These are phyloP conservation scores for Chrysosporium queenslandicum DNA, from an alignment of 2,329 filamentous ascomycete genomes.

Conservation along the genomic window DNA sequence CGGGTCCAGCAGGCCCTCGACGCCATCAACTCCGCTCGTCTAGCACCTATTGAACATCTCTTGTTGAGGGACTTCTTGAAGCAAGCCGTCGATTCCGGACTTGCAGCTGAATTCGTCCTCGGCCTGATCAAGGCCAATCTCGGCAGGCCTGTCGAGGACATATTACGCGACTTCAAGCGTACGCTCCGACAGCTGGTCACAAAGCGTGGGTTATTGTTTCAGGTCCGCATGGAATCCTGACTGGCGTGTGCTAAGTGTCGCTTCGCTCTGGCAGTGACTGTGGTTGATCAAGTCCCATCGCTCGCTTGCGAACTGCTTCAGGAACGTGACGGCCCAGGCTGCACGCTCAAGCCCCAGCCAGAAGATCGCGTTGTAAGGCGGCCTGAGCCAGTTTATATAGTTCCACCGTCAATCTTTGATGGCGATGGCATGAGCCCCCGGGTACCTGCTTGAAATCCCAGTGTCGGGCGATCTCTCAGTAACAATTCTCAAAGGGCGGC, in stretches of 20 bases:
- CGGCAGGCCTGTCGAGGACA: not conserved
- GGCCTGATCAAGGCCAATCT: not conserved
- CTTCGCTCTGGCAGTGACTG: too few species aligned
- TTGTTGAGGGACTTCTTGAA: not conserved
- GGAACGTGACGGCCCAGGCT: not conserved
- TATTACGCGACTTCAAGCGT: not conserved
- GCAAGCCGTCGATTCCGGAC: not conserved
- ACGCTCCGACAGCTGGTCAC: too few species aligned
- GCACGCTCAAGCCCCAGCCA: not conserved
- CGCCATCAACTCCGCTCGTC: not conserved
- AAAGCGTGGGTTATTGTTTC: too few species aligned
- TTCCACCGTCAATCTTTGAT: not conserved
- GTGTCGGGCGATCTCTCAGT: not conserved
- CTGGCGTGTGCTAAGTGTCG: too few species aligned
- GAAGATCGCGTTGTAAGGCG: not conserved
- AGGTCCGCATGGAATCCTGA: too few species aligned
- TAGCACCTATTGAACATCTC: constrained; percentile 6
- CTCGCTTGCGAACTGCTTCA: not conserved
- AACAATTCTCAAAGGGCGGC: not conserved
- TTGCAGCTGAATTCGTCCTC: not conserved
- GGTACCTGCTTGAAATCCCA: not conserved
- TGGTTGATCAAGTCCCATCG: too few species aligned
- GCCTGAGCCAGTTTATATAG: not conserved
- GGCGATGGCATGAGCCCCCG: not conserved
- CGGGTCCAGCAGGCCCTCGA: too few species aligned